phyloP scores from a whole-genome alignment of 345 rosid species.

The Camelina hispida region DNA sequence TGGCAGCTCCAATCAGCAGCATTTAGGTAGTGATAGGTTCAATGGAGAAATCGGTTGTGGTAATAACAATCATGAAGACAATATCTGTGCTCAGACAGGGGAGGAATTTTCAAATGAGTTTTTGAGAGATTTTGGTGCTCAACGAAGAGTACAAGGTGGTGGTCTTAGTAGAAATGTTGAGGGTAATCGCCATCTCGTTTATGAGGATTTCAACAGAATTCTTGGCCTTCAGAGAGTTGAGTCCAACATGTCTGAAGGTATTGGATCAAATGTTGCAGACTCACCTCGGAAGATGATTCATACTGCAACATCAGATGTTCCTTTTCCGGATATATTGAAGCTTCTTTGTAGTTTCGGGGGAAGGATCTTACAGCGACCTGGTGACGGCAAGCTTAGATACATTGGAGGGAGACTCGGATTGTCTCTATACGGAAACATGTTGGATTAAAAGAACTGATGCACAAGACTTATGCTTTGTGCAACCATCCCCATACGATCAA shows the following conservation, averaged over 20 bases:
- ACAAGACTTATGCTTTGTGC: conserved; percentile 68
- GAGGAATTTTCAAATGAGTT: conserved; percentile 81
- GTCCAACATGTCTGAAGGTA: conserved; percentile 52
- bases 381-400: conserved; percentile 84
- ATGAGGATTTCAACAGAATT: conserved; percentile 50
- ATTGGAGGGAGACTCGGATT: conserved; percentile 93
- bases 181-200: conserved; percentile 38
- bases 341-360: conserved; percentile 91
- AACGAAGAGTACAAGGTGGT: conserved; percentile 43
- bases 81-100: conserved; percentile 71
- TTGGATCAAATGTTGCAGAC: conserved; percentile 45
- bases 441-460: conserved; percentile 64
- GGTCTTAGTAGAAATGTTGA: conserved; percentile 19
- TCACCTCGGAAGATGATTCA: conserved; percentile 48
- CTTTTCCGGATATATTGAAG: conserved; percentile 56
- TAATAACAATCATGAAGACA: conserved; percentile 43
- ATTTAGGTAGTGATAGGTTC: conserved; percentile 43
- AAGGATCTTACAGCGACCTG: conserved; percentile 76
- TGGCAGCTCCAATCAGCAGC: conserved; percentile 49
- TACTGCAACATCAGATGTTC: conserved; percentile 44
- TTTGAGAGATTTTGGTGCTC: conserved; percentile 53
- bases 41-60: conserved; percentile 11
- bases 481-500: conserved; percentile 75
- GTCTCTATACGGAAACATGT: conserved; percentile 62
- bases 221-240: conserved; percentile 51